A percentile compares a stretch with the other conserved stretches of the same genome.
phyloP scores from a whole-genome alignment of 1,139 yeast genomes.

The Scheffersomyces stambukii region DNA sequence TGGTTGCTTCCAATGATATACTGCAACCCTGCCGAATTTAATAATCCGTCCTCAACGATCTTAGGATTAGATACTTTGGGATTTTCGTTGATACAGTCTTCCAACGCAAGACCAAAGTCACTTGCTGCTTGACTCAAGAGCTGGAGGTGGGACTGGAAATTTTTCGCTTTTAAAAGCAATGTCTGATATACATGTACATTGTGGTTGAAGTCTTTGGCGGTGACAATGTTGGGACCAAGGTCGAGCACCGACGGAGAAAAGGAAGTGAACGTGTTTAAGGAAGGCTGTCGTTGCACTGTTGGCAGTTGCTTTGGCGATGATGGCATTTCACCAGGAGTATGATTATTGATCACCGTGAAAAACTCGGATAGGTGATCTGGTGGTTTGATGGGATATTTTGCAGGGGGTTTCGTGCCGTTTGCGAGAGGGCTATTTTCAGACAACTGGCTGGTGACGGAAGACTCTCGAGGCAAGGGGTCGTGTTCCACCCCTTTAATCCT shows the following conservation, averaged over 20 bases:
- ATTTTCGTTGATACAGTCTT: slow-evolving; percentile 42
- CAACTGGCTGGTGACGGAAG: no score
- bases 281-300: slow-evolving; percentile 21
- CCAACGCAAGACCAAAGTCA: slow-evolving; percentile 70
- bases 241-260: slow-evolving; percentile 52
- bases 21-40: slow-evolving; percentile 76
- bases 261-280: slow-evolving; percentile 35
- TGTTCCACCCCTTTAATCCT: no score
- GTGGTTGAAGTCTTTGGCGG: slow-evolving; percentile 52
- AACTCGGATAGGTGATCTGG: slow-evolving; percentile 58
- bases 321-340: not conserved
- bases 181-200: slow-evolving; percentile 45
- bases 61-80: slow-evolving; percentile 69
- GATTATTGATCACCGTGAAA: slow-evolving; percentile 40
- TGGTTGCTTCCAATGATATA: slow-evolving; percentile 75
- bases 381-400: slow-evolving; percentile 11
- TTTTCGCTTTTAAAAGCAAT: slow-evolving; percentile 48
- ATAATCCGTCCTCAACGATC: slow-evolving; percentile 58
- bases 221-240: slow-evolving; percentile 50
- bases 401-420: slow-evolving; percentile 1
- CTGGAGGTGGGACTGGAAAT: slow-evolving; percentile 47
- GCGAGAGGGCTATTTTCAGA: not conserved
- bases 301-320: slow-evolving; percentile 9
- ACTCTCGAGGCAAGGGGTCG: no score
- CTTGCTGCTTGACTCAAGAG: slow-evolving; percentile 61